Conservation (phyloP, 371 early-diverging fungal species). For the Lichtheimia ramosa region DNA sequence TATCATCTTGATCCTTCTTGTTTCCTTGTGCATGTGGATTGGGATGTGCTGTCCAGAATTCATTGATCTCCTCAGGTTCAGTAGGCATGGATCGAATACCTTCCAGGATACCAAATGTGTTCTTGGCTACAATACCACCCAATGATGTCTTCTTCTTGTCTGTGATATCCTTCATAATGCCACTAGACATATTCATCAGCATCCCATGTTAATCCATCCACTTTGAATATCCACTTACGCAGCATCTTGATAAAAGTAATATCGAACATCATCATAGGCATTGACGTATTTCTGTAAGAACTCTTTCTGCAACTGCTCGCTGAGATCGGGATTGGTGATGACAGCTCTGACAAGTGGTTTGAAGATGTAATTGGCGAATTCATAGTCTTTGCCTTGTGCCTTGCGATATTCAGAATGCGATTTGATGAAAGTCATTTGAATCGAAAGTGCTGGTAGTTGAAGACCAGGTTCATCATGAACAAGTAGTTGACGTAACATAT, state of each 20-base stretch:
- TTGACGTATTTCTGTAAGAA: slow-evolving; percentile 72
- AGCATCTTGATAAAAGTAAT: slow-evolving; percentile 74
- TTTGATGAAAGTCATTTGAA: slow-evolving; percentile 63
- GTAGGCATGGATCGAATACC: slow-evolving; percentile 61
- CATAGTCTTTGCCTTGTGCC: slow-evolving; percentile 29
- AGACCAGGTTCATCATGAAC: slow-evolving; percentile 68
- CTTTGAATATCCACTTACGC: slow-evolving; percentile 28
- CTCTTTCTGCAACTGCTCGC: slow-evolving; percentile 57
- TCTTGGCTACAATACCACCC: slow-evolving; percentile 35
- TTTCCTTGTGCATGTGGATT: slow-evolving; percentile 28
- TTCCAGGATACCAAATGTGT: slow-evolving; percentile 57
- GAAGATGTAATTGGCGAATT: slow-evolving; percentile 57
- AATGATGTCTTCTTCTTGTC: neutral
- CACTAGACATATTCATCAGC: neutral
- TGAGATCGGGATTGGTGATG: slow-evolving; percentile 54
- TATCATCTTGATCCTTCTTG: slow-evolving; percentile 21
- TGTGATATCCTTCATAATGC: neutral
- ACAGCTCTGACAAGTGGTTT: slow-evolving; percentile 56
- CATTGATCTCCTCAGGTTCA: slow-evolving; percentile 57
- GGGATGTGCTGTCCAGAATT: slow-evolving; percentile 62
- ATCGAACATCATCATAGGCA: slow-evolving; percentile 81
- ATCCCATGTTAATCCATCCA: too few species aligned
- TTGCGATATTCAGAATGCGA: slow-evolving; percentile 53
- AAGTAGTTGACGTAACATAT: slow-evolving; percentile 50
- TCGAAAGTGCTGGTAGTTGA: slow-evolving; percentile 74